These are phyloP conservation scores for Saccharomycopsis sp. DNA, from an alignment of 805 yeast species.

Conservation along the genomic window DNA sequence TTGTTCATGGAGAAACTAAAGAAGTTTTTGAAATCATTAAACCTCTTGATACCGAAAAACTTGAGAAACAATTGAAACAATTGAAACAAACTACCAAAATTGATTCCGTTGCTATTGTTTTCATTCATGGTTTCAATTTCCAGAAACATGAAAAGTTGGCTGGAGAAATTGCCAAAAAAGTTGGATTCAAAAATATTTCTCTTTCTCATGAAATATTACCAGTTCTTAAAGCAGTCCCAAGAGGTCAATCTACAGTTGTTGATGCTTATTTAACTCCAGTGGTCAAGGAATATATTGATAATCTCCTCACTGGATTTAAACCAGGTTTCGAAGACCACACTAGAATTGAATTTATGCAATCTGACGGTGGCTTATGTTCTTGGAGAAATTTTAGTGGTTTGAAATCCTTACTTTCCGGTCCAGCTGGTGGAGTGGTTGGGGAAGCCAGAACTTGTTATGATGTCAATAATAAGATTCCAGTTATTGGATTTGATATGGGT, in stretches of 20 bases:
- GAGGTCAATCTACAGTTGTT: conserved; percentile 73
- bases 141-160: conserved; percentile 57
- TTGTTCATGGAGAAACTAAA: conserved; percentile 2
- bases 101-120: conserved; percentile 58
- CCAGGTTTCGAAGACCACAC: conserved; percentile 35
- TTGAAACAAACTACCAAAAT: conserved; percentile 45
- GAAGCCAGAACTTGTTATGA: conserved; percentile 74
- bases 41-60: background rate
- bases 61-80: conserved; percentile 24
- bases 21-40: conserved; percentile 1
- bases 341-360: conserved; percentile 77
- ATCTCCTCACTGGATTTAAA: conserved; percentile 51
- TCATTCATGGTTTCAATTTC: conserved; percentile 64
- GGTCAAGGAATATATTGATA: conserved; percentile 49
- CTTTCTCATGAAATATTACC: conserved; percentile 63
- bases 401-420: conserved; percentile 85
- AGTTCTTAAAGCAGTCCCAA: conserved; percentile 63
- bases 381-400: conserved; percentile 79
- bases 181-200: conserved; percentile 64
- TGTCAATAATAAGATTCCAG: conserved; percentile 41
- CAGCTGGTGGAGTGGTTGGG: conserved; percentile 98
- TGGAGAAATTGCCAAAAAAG: conserved; percentile 45
- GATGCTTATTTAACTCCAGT: conserved; percentile 82
- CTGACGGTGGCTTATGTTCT: conserved; percentile 90
- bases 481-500: conserved; percentile 84